Evolutionary conservation across 2,329 filamentous ascomycete species (phyloP).

Genomic region (Fusarium buxicola): DNA sequence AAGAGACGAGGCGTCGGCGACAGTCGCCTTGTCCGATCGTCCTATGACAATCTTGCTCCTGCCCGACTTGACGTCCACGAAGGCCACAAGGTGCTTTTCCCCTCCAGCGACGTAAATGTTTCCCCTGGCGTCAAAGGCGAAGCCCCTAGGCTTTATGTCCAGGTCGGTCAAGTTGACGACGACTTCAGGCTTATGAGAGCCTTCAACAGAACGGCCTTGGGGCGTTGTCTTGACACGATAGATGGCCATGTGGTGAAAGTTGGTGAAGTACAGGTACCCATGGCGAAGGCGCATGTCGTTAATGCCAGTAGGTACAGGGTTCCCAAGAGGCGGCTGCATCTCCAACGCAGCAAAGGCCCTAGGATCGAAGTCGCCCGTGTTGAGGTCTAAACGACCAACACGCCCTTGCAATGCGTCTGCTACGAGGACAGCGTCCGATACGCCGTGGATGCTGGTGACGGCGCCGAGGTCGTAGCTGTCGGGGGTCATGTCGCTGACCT

Average conservation of each 20-base stretch:
- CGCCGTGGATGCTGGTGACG: conserved; percentile 22
- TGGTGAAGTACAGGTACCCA: conserved; percentile 19
- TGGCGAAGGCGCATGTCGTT: conserved; percentile 14
- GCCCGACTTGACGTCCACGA: conserved; percentile 1
- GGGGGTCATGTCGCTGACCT: conserved; percentile 21
- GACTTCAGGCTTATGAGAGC: conserved; percentile 1
- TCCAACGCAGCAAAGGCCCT: conserved; percentile 7
- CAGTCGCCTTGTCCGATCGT: background rate
- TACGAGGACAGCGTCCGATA: conserved; percentile 19
- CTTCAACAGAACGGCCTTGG: background rate
- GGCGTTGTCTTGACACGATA: conserved; percentile 6
- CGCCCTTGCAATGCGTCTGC: conserved; percentile 18
- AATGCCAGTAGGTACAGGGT: conserved; percentile 1
- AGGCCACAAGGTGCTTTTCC: background rate
- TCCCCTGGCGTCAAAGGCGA: conserved; percentile 13
- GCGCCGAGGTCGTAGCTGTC: conserved; percentile 18
- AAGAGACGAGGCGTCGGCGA: conserved; percentile 4
- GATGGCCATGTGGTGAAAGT: background rate
- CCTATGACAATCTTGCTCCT: conserved; percentile 4
- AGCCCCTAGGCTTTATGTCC: conserved; percentile 3
- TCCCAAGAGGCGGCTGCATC: background rate
- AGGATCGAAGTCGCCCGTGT: conserved; percentile 19
- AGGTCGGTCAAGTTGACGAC: background rate
- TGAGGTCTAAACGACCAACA: conserved; percentile 24
- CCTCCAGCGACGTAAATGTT: conserved; percentile 15